These are phyloP conservation scores for Flaveria brownii DNA, from an alignment of 129 eudicot species.

Conservation along the genomic window DNA sequence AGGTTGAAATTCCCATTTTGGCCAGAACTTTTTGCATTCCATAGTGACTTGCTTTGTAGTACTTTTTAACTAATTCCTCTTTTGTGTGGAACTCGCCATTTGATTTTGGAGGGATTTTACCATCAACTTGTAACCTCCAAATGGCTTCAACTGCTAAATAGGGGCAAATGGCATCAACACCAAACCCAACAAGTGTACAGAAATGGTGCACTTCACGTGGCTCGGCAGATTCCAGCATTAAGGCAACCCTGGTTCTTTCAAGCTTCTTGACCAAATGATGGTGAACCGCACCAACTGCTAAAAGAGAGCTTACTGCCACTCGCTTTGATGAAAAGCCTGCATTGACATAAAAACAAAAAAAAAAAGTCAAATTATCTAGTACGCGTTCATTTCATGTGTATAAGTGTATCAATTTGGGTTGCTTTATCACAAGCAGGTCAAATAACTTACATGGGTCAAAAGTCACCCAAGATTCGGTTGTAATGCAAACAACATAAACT, in stretches of 20 bases:
- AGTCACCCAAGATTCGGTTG: neutral
- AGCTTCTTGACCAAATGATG: conserved; percentile 89
- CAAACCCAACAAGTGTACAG: conserved; percentile 95
- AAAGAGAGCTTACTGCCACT: conserved; percentile 86
- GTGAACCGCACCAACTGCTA: conserved; percentile 98
- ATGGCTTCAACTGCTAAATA: conserved; percentile 93
- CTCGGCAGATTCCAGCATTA: conserved; percentile 93
- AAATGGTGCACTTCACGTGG: conserved; percentile 99
- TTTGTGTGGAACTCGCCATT: conserved; percentile 84
- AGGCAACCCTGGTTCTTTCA: conserved; percentile 84
- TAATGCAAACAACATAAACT: neutral
- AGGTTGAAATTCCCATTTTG: conserved; percentile 97
- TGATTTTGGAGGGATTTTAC: conserved; percentile 89
- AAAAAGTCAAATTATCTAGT: neutral
- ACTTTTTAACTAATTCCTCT: conserved; percentile 74
- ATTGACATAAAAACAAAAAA: neutral
- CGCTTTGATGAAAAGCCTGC: conserved; percentile 84
- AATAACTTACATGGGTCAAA: neutral
- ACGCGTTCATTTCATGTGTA: neutral
- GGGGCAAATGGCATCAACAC: conserved; percentile 97
- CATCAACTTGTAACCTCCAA: conserved; percentile 93
- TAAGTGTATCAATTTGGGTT: too few relatives aligned
- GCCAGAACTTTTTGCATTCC: conserved; percentile 99
- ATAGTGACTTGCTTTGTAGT: conserved; percentile 84
- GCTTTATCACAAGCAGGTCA: neutral